Evolutionary conservation across 1,284 basidiomycete species (phyloP).

Genomic region (Ustilago loliicola): DNA sequence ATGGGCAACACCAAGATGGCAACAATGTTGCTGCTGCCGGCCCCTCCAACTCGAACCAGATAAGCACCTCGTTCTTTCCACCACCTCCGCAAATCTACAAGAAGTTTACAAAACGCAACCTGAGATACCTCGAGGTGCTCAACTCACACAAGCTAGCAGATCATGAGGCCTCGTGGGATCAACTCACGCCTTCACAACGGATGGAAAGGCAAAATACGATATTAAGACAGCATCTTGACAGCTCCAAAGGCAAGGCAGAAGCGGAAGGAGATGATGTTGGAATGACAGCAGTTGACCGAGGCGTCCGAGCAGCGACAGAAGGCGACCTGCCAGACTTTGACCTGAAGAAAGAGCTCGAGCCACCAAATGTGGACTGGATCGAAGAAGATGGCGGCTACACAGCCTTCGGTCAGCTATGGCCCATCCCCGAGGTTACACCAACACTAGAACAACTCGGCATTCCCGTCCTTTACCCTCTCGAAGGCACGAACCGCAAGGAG

Average conservation of each 20-base stretch:
- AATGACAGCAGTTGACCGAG: slow-evolving; percentile 13
- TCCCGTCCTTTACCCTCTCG: slow-evolving; percentile 52
- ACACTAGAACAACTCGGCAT: slow-evolving; percentile 62
- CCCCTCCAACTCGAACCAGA: slow-evolving; percentile 39
- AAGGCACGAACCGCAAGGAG: slow-evolving; percentile 42
- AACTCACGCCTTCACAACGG: slow-evolving; percentile 19
- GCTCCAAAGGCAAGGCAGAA: not conserved
- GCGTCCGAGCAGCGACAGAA: not conserved
- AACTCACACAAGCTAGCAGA: slow-evolving; percentile 28
- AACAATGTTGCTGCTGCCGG: slow-evolving; percentile 20
- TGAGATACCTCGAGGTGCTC: slow-evolving; percentile 47
- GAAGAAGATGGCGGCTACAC: slow-evolving; percentile 67
- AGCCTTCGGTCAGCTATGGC: slow-evolving; percentile 67
- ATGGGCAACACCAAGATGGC: slow-evolving; percentile 8
- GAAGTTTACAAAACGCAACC: slow-evolving; percentile 56
- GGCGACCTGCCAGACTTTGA: slow-evolving; percentile 54
- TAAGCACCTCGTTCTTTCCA: slow-evolving; percentile 63
- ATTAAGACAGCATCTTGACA: slow-evolving; percentile 10
- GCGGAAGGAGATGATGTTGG: slow-evolving; percentile 18
- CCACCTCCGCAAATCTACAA: slow-evolving; percentile 59
- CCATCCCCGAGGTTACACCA: slow-evolving; percentile 61
- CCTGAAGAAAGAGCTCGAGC: slow-evolving; percentile 49
- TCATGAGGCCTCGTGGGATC: slow-evolving; percentile 37
- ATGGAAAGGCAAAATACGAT: slow-evolving; percentile 39
- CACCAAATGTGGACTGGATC: slow-evolving; percentile 66